phyloP scores from a whole-genome alignment of 2,329 filamentous ascomycete genomes.

The Botrytis paeoniae region DNA sequence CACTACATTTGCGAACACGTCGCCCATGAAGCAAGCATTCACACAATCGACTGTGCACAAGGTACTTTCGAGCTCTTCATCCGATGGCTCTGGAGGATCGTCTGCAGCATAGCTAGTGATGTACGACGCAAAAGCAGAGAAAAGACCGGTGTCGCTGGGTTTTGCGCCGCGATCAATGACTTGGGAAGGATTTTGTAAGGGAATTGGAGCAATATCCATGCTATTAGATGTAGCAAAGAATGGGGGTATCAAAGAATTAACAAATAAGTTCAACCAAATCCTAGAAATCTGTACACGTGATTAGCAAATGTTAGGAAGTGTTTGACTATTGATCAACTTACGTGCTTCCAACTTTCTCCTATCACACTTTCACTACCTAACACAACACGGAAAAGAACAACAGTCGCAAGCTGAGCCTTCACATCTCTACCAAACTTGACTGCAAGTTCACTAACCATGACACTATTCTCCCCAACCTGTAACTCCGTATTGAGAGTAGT shows the following conservation, averaged over 20 bases:
- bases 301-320: constrained; percentile 39
- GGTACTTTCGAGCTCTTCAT: constrained; percentile 95
- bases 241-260: constrained; percentile 86
- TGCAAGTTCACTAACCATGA: constrained; percentile 98
- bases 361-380: constrained; percentile 79
- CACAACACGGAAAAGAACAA: constrained; percentile 92
- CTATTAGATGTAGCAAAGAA: constrained; percentile 57
- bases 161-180: constrained; percentile 85
- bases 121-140: constrained; percentile 93
- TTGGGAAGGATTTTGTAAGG: constrained; percentile 85
- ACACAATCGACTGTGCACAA: constrained; percentile 93
- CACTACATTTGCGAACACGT: constrained; percentile 80
- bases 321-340: constrained; percentile 44
- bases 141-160: constrained; percentile 75
- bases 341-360: constrained; percentile 72
- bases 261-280: constrained; percentile 93
- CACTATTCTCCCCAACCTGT: constrained; percentile 83
- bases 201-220: constrained; percentile 75
- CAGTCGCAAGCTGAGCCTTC: constrained; percentile 86
- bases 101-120: constrained; percentile 98
- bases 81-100: constrained; percentile 93
- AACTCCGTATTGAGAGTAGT: constrained; percentile 93
- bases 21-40: constrained; percentile 79
- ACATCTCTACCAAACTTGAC: constrained; percentile 94
- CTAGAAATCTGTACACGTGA: constrained; percentile 64